Evolutionary conservation across 2,329 filamentous ascomycete genomes (phyloP).

Genomic region (Aspergillus sp.): DNA sequence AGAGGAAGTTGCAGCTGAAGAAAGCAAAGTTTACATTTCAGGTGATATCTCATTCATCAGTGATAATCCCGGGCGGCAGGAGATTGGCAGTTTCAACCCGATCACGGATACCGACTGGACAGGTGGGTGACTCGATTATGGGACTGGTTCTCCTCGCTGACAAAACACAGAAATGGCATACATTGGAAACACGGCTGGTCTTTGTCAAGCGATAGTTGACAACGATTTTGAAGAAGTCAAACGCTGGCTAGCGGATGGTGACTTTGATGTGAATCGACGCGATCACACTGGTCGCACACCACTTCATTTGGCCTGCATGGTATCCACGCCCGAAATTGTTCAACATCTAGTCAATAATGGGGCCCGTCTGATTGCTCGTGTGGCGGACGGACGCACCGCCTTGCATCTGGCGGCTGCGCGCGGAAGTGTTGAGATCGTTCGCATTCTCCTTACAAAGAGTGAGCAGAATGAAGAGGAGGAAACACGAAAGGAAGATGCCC

Average conservation of each 20-base stretch:
- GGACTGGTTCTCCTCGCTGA: not conserved
- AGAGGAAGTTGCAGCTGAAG: constrained; percentile 67
- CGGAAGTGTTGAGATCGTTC: constrained; percentile 68
- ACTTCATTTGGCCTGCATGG: constrained; percentile 71
- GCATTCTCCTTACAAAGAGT: constrained; percentile 71
- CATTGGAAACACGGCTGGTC: constrained; percentile 71
- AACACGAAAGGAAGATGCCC: constrained; percentile 60
- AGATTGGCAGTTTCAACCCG: constrained; percentile 73
- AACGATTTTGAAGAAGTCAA: constrained; percentile 68
- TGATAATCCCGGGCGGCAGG: constrained; percentile 78
- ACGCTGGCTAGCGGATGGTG: constrained; percentile 68
- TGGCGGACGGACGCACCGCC: constrained; percentile 78
- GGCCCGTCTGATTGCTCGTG: constrained; percentile 69
- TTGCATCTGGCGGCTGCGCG: constrained; percentile 77
- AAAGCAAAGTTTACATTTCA: constrained; percentile 73
- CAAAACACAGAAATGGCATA: constrained; percentile 74
- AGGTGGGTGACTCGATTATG: constrained; percentile 17
- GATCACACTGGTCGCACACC: constrained; percentile 79
- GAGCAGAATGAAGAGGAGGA: constrained; percentile 55
- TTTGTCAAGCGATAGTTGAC: constrained; percentile 81
- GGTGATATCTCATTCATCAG: constrained; percentile 72
- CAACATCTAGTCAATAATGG: constrained; percentile 69
- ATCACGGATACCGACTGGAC: constrained; percentile 83
- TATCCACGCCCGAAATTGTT: constrained; percentile 69
- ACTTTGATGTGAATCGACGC: constrained; percentile 67